Evolutionary conservation across 805 yeast genomes (phyloP).

Genomic region (Blastobotrys americana): DNA sequence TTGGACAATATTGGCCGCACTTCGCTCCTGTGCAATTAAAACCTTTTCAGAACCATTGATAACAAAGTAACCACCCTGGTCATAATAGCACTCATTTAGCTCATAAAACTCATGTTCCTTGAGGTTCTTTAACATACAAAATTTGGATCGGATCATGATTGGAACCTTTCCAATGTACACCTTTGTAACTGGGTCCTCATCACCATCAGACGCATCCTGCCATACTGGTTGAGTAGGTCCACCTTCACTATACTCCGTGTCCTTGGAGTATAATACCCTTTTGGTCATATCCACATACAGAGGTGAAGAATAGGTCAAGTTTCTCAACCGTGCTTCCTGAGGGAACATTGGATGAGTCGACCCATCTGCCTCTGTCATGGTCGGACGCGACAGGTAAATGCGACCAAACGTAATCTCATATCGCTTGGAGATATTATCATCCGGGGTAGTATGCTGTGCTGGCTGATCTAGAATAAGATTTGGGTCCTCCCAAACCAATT

Average conservation of each 20-base stretch:
- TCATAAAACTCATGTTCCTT: constrained; percentile 91
- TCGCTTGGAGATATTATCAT: constrained; percentile 82
- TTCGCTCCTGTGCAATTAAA: constrained; percentile 95
- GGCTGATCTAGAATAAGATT: constrained; percentile 93
- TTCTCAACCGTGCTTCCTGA: constrained; percentile 95
- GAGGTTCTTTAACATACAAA: constrained; percentile 84
- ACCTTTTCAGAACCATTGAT: constrained; percentile 98
- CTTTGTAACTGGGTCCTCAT: constrained; percentile 67
- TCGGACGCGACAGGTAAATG: constrained; percentile 91
- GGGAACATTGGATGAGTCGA: constrained; percentile 98
- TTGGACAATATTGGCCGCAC: constrained; percentile 97
- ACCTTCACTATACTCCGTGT: constrained; percentile 39
- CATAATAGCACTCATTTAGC: constrained; percentile 96
- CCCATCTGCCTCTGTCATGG: constrained; percentile 99
- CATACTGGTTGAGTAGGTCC: constrained; percentile 45
- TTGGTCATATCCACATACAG: constrained; percentile 93
- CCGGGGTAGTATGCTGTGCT: constrained; percentile 91
- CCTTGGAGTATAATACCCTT: constrained; percentile 76
- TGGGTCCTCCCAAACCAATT: constrained; percentile 91
- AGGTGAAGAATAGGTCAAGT: constrained; percentile 93
- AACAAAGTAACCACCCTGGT: constrained; percentile 99
- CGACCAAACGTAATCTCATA: constrained; percentile 98
- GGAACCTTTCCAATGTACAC: constrained; percentile 96
- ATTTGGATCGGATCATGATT: constrained; percentile 93
- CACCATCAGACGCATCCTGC: constrained; percentile 49